Evolutionary conservation across 1,284 basidiomycete genomes (phyloP).

Genomic region (Cutaneotrichosporon sp.): DNA sequence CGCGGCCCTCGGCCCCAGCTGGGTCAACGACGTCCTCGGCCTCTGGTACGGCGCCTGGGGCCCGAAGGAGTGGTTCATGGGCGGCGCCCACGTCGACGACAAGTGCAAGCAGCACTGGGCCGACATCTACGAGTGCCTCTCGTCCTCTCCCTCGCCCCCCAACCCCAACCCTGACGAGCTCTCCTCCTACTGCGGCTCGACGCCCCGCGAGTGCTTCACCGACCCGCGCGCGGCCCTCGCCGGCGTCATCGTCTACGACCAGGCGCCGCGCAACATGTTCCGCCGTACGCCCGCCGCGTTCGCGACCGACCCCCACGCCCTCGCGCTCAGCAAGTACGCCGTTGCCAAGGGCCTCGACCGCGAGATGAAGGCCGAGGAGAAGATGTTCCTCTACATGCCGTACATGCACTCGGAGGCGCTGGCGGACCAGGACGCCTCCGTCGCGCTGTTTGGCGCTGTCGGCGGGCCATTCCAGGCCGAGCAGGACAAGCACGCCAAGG

Average conservation of each 20-base stretch:
- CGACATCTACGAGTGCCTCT: background rate
- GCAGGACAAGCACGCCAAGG: background rate
- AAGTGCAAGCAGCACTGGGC: background rate
- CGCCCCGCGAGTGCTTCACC: background rate
- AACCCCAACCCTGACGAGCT: background rate
- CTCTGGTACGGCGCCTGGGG: background rate
- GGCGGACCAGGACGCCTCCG: conserved; percentile 12
- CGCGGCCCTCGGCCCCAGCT: background rate
- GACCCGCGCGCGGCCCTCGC: conserved; percentile 8
- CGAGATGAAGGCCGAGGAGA: background rate
- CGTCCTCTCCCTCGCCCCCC: background rate
- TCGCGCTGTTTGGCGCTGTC: conserved; percentile 2
- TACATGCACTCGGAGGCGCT: conserved; percentile 15
- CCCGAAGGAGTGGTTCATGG: background rate
- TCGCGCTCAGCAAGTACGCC: conserved; percentile 9
- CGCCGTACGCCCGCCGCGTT: conserved; percentile 12
- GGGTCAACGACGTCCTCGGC: background rate
- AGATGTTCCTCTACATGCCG: conserved; percentile 18
- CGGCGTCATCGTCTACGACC: conserved; percentile 13
- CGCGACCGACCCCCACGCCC: conserved; percentile 14
- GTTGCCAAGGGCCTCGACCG: conserved; percentile 12
- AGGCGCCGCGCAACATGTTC: conserved; percentile 20
- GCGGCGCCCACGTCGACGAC: background rate
- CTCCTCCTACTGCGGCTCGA: background rate
- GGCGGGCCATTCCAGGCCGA: background rate